These are phyloP conservation scores for Cardiospermum halicacabum DNA, from an alignment of 345 rosid species.

Conservation along the genomic window DNA sequence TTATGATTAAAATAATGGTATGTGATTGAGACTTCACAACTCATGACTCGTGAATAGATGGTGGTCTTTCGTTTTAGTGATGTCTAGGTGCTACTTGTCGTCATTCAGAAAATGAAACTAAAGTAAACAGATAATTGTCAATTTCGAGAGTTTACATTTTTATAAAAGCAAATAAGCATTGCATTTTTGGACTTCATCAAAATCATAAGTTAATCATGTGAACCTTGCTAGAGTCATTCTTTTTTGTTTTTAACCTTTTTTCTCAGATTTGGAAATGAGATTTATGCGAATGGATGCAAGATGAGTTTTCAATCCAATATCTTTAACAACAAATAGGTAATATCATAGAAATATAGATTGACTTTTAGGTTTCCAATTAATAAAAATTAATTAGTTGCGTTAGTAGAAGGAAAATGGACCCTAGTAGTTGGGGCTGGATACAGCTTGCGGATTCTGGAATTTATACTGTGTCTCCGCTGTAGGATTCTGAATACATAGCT, in stretches of 20 bases:
- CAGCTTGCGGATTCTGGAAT: neutral
- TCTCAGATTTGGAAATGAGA: no score
- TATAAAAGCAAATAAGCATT: neutral
- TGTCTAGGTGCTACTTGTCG: neutral
- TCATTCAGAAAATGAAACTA: neutral
- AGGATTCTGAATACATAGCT: neutral
- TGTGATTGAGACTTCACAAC: slow-evolving; percentile 2
- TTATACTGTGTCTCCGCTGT: neutral
- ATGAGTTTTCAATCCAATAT: neutral
- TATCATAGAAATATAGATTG: neutral
- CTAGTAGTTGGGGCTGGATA: slow-evolving; percentile 1
- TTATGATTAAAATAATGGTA: neutral
- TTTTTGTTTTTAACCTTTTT: no score
- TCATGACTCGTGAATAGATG: neutral
- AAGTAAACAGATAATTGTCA: neutral
- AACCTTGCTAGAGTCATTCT: no score
- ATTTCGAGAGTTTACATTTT: no score
- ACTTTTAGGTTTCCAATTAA: neutral
- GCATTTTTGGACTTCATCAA: neutral
- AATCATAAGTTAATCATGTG: neutral
- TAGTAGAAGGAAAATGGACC: neutral
- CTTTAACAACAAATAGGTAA: neutral
- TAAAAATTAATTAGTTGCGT: neutral
- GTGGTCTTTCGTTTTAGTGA: neutral
- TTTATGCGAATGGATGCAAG: no score